phyloP scores from a whole-genome alignment of 2,329 filamentous ascomycete species.

The Penicillium sp. region DNA sequence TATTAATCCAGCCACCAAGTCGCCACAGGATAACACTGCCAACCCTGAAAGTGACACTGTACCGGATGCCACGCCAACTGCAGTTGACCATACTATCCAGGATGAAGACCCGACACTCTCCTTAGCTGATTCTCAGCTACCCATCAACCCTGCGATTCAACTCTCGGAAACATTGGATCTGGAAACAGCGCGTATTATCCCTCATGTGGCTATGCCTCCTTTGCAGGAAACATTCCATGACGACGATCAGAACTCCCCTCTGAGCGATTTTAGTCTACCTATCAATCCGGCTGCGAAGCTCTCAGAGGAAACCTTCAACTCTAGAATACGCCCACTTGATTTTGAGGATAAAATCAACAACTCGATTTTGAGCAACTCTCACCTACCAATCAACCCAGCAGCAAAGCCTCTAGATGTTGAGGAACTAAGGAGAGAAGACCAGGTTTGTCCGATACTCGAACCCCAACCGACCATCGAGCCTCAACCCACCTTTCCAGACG shows the following conservation, averaged over 20 bases:
- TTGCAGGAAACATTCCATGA: background rate
- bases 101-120: background rate
- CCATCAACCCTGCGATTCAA: background rate
- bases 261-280: background rate
- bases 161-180: background rate
- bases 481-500: constrained; percentile 3
- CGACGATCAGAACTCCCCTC: background rate
- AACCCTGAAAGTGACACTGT: background rate
- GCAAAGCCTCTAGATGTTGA: background rate
- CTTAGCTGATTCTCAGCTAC: background rate
- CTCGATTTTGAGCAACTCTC: background rate
- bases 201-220: background rate
- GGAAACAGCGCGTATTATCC: background rate
- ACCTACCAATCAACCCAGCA: background rate
- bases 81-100: background rate
- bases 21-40: background rate
- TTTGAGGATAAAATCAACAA: background rate
- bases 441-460: background rate
- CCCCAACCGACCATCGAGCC: background rate
- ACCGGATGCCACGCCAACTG: background rate
- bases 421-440: background rate
- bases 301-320: background rate
- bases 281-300: background rate
- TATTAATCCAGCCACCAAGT: background rate
- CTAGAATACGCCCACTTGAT: background rate